Evolutionary conservation across 345 rosid genomes (phyloP), one percentile per base, ranked within the genome.

Genomic region (Hibiscus tridactylites): DNA sequence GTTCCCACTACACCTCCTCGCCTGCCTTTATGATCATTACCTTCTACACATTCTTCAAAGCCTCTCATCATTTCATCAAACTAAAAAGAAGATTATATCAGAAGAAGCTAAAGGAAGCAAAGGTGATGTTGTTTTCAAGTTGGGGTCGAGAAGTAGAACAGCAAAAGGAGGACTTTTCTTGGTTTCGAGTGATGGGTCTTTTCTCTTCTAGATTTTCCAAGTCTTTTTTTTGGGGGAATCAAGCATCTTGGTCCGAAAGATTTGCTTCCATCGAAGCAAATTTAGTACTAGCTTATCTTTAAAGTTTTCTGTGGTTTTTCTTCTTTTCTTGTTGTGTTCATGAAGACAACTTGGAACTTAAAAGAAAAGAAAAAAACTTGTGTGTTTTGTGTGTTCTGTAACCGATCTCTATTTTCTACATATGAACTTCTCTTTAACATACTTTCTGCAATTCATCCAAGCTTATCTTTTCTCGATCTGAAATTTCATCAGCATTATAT

Each of bases 241-340:
- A 83, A 76, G 82, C 86, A 71, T 83, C 86, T 78, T 68, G 86
- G 86, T 83, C 86, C 83, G 86, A 80, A 50, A 76, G 53, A 21
- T 74, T 74, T 62, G 59, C 74, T 67, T 56, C 57, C 68, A 65
- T 59, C 68, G 47, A 31, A 65, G 65, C 67, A 57, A 70, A 60
- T 47, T 17, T 60, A 59, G 7, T 58, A 26, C 26, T 50, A 67
- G 71, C 42, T 49, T 67, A 50, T 50, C 56, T 21, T 56, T 65
- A 28, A 24, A 16, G 12, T 54, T 47, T 66, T 66, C 15, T 66
- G 26, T 47, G 57, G 24, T 12, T 12, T 49, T 49, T 15, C 5
- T 44, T 12, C 12, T 47, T 66, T 24, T 49, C 12, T 46, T 65
- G 56, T 47, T 24, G 50, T 57, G 60, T 50, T 50, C 3, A n/a